These are phyloP conservation scores for Piloderma croceum DNA, from an alignment of 768 basidiomycete species.

Conservation along the genomic window DNA sequence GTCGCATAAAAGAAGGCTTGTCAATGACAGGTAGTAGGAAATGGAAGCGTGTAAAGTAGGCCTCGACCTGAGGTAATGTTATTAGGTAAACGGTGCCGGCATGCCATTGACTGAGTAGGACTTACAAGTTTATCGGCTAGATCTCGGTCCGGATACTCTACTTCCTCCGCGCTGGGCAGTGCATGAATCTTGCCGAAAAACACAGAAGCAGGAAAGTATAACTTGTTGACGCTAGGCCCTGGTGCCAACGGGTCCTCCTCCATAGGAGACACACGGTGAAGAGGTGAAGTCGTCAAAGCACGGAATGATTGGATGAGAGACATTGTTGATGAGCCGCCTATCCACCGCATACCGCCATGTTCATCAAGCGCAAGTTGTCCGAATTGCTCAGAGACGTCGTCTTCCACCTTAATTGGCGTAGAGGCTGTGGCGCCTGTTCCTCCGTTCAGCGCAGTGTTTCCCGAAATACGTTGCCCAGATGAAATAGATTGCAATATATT, in stretches of 20 bases:
- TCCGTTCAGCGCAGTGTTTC: constrained; percentile 20
- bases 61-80: constrained; percentile 55
- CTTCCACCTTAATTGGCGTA: constrained; percentile 52
- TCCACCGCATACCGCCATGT: constrained; percentile 88
- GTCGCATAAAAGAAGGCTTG: constrained; percentile 73
- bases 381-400: constrained; percentile 79
- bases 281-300: constrained; percentile 60
- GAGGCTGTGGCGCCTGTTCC: constrained; percentile 31
- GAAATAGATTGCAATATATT: constrained; percentile 31
- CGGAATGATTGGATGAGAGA: constrained; percentile 86
- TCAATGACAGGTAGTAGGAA: constrained; percentile 86
- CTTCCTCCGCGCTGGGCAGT: constrained; percentile 77
- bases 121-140: constrained; percentile 81
- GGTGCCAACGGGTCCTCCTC: constrained; percentile 78
- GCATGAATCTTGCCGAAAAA: constrained; percentile 85
- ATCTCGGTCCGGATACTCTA: constrained; percentile 81
- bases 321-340: constrained; percentile 89
- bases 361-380: constrained; percentile 86
- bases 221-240: constrained; percentile 73
- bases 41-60: constrained; percentile 84
- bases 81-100: constrained; percentile 12
- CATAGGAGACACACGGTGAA: constrained; percentile 76
- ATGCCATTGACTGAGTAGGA: constrained; percentile 13
- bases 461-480: constrained; percentile 24
- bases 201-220: constrained; percentile 84